Base-by-base conservation (phyloP, 768 basidiomycete species). In the Cystofilobasidium capitatum region DNA sequence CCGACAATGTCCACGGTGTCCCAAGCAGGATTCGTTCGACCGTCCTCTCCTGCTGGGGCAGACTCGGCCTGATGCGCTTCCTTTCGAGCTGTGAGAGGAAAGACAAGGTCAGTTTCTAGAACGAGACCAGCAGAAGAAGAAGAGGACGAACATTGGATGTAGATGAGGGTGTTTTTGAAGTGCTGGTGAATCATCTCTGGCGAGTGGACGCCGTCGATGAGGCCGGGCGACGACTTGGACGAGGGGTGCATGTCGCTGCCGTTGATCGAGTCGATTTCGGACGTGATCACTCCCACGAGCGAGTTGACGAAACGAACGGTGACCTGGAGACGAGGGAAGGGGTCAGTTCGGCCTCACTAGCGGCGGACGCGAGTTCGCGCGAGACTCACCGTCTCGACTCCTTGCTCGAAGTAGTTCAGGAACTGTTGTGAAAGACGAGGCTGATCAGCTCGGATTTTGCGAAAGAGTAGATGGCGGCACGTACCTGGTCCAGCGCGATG, bases 281-380 rank as follows among this genome's bases (percentile, higher is more conserved):
- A 87, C 1, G 91, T 89, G 77, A 99, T 93, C 24, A 98, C 83
- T 73, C 98, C 94, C 22, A 98, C 91, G 51, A 99, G 83, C 69
- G 88, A 91, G 77, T 94, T 97, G 70, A 98, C 87, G 73, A 94
- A 98, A 80, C 96, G 96, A 14, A 94, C 85, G 36, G 92, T 91
- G 65, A 94, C 82, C 90, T 93, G 74, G 9, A 66, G 20, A 26
- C 26, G 4, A 36, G 16, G 13, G 35, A 7, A 20, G 4, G 37
- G 1, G 22, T 31, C 0, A 7, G 22, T 35, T 17, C 29, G 4
- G 44, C 44, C 44, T n/a, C n/a, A 55, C 5, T 47, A 22, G 47
- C 0, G 14, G 16, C 59, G 42, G 39, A 51, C 31, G 58, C 55
- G 37, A n/a, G 40, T 4, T 22, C n/a, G 45, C 9, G 31, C 67